These are phyloP conservation scores for Cerioporus squamosus DNA, from an alignment of 1,284 basidiomycete genomes.

Conservation along the genomic window DNA sequence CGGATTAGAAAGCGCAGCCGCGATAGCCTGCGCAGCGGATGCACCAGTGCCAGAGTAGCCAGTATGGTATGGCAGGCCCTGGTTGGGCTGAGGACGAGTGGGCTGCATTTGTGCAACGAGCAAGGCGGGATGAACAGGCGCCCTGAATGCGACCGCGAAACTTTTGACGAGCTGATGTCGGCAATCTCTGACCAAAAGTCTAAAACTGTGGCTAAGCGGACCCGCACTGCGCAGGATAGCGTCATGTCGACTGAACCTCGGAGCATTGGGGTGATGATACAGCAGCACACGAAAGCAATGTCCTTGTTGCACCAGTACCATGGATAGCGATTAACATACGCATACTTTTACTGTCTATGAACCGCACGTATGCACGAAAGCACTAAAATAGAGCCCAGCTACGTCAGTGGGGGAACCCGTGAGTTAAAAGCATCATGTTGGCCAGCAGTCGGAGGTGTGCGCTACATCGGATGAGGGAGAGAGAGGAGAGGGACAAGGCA, in stretches of 20 bases:
- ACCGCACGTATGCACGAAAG: slow-evolving; percentile 37
- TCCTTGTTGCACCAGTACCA: slow-evolving; percentile 24
- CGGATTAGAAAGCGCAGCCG: slow-evolving; percentile 42
- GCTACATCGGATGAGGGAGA: slow-evolving; percentile 15
- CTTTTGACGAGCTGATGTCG: slow-evolving; percentile 8
- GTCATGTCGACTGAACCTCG: too few species aligned
- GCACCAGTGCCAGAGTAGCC: background rate
- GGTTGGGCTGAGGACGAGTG: slow-evolving; percentile 8
- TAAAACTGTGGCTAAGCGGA: background rate
- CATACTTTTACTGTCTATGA: slow-evolving; percentile 36
- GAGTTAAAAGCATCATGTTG: slow-evolving; percentile 29
- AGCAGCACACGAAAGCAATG: slow-evolving; percentile 20
- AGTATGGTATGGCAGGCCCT: background rate
- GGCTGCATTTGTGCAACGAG: slow-evolving; percentile 15
- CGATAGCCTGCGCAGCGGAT: slow-evolving; percentile 33
- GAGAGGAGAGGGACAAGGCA: slow-evolving; percentile 17
- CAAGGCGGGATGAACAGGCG: background rate
- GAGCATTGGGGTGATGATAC: background rate
- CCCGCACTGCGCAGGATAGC: background rate
- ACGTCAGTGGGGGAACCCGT: slow-evolving; percentile 19
- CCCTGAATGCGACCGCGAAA: slow-evolving; percentile 7
- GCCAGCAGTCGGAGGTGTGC: slow-evolving; percentile 19
- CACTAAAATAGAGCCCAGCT: slow-evolving; percentile 34
- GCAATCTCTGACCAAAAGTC: background rate
- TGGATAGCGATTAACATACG: slow-evolving; percentile 32